Conservation (phyloP, 441 rosid genomes). For the Gossypium davidsonii region DNA sequence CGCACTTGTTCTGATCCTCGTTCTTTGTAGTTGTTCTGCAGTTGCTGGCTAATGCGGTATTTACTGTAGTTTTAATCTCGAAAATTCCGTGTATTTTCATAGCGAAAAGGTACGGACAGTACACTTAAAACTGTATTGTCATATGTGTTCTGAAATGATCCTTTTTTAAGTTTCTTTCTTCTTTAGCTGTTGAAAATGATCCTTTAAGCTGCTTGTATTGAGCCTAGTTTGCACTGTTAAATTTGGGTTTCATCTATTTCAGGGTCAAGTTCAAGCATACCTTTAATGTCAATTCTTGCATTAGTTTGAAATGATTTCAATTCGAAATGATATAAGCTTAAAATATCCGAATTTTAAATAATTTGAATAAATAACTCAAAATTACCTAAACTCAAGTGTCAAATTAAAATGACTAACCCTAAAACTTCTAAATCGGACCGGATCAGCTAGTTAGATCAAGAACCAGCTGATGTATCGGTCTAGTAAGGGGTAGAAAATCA, state of each 20-base stretch:
- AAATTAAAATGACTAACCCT: no score
- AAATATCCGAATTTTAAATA: no score
- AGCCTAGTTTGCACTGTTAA: neutral
- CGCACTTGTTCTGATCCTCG: neutral
- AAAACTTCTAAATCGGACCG: no score
- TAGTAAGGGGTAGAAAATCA: no score
- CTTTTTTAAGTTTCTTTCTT: neutral
- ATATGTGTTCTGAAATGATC: neutral
- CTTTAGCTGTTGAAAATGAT: neutral
- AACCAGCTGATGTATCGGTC: rapidly evolving
- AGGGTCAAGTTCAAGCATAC: no score
- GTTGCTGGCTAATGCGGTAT: neutral
- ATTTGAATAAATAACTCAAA: no score
- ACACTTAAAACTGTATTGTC: neutral
- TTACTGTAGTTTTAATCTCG: neutral
- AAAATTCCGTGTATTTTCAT: conserved; percentile 1
- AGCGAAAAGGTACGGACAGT: neutral
- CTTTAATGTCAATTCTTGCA: no score
- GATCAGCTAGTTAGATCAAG: no score
- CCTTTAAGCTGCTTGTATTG: neutral
- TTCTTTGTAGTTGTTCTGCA: neutral
- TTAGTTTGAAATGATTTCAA: no score
- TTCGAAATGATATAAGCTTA: no score
- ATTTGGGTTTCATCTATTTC: neutral
- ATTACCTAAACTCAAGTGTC: no score